Evolutionary conservation across 2,329 filamentous ascomycete genomes (phyloP), one percentile per base, ranked within the genome.

Genomic region (Diaporthe ampelina): DNA sequence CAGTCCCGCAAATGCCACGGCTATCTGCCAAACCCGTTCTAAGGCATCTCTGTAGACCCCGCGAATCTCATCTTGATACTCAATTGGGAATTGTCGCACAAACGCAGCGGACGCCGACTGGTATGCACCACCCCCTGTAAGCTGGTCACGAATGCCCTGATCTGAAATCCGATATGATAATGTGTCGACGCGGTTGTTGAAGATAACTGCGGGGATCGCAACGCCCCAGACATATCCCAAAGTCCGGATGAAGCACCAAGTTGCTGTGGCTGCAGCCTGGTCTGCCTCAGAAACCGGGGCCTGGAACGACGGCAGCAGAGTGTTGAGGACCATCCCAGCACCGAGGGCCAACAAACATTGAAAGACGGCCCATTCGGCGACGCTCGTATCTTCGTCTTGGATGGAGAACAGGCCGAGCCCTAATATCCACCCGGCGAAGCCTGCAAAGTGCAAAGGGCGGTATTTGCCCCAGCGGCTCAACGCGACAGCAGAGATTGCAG

Each of bases 141-240:
- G 74, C 17, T 74, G 10, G 26, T 73, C 57, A 2, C 76, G 48
- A 0, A 76, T 78, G 2, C 45, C 4, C 13, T 73, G 72, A n/a
- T 78, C 76, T n/a, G 78, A 75, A 11, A 82, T 76, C 35, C 9
- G 10, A 24, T 11, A 1, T 9, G 72, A 15, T 19, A 77, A 54
- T n/a, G 73, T 4, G 35, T 45, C 54, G 54, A 77, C 68, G 0
- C 75, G 57, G 0, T 79, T 78, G 69, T 83, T 82, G 77, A 87
- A 87, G n/a, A 87, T 81, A 0, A 81, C 78, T 0, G 83, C 83
- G 0, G 85, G 84, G 7, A 89, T 82, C 0, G 85, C 82, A 1
- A 88, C 83, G 5, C 87, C 86, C 77, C 87, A 84, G 4, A 86
- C 82, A 9, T 80, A 76, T 0, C 87, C 87, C 9, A 89, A 82